Percentiles rank a stretch among this genome's conserved stretches.
These are phyloP conservation scores for Colletotrichum australisinense DNA, from an alignment of 2,329 filamentous ascomycete species.

Conservation along the genomic window DNA sequence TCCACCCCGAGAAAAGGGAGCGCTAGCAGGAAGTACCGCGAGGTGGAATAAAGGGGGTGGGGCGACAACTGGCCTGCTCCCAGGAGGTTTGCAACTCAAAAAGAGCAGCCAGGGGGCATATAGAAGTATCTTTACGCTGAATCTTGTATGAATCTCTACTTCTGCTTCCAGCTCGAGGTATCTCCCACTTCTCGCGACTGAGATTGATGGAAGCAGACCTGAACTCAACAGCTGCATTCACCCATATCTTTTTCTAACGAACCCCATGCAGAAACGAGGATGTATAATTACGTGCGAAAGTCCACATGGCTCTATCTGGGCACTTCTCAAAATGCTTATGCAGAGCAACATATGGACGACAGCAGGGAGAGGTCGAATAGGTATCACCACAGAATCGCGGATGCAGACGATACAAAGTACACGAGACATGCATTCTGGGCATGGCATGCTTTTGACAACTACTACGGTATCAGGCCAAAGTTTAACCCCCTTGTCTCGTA, in stretches of 20 bases:
- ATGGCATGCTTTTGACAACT: neutral
- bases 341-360: neutral
- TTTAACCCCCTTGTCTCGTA: too few species aligned
- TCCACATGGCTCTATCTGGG: neutral
- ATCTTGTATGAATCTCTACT: neutral
- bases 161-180: neutral
- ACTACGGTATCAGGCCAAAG: too few species aligned
- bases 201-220: neutral
- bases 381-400: too few species aligned
- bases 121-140: neutral
- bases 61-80: slow-evolving; percentile 29
- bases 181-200: neutral
- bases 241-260: neutral
- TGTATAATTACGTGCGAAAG: neutral
- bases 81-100: slow-evolving; percentile 20
- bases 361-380: neutral
- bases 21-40: slow-evolving; percentile 23
- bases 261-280: neutral
- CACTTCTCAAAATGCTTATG: neutral
- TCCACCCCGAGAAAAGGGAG: slow-evolving; percentile 24
- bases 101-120: neutral
- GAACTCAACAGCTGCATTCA: neutral
- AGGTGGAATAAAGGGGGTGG: slow-evolving; percentile 22
- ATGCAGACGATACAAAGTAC: neutral
- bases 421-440: neutral